These are phyloP conservation scores for Suhomyces atakaporum DNA, from an alignment of 1,139 yeast genomes.

Conservation along the genomic window DNA sequence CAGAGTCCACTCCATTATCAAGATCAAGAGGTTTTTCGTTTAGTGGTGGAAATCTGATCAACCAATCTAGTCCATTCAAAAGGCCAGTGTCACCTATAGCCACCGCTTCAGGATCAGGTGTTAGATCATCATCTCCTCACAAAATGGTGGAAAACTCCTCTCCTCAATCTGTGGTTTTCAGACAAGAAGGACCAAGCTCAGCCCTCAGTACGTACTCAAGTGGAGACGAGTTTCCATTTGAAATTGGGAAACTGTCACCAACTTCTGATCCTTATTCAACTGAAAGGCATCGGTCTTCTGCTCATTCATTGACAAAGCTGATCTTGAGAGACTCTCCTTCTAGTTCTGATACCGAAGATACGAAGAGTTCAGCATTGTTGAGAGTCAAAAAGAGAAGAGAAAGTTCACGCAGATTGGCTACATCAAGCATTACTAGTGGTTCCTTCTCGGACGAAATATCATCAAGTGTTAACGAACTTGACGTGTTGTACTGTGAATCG, in stretches of 20 bases:
- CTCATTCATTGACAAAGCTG: conserved; percentile 31
- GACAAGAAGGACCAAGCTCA: conserved; percentile 38
- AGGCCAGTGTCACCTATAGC: conserved; percentile 33
- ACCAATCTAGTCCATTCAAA: conserved; percentile 37
- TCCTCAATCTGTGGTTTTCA: conserved; percentile 22
- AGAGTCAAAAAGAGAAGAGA: conserved; percentile 62
- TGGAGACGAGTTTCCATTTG: conserved; percentile 41
- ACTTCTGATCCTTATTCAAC: conserved; percentile 14
- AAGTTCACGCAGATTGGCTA: conserved; percentile 39
- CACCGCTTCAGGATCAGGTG: conserved; percentile 11
- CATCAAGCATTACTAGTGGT: conserved; percentile 17
- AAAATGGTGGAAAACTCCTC: conserved; percentile 17
- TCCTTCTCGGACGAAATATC: conserved; percentile 11
- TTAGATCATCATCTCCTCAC: conserved; percentile 33
- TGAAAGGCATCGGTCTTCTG: conserved; percentile 29
- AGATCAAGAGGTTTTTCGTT: conserved; percentile 46
- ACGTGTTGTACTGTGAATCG: conserved; percentile 82
- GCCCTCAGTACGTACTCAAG: conserved; percentile 37
- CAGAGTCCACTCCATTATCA: conserved; percentile 40
- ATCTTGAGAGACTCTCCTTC: conserved; percentile 58
- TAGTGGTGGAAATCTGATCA: conserved; percentile 19
- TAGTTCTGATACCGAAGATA: conserved; percentile 71
- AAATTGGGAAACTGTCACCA: conserved; percentile 21
- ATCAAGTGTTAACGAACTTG: conserved; percentile 37
- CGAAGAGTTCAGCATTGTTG: conserved; percentile 50